Evolutionary conservation across 1,284 basidiomycete species (phyloP), one percentile per base, ranked within the genome.

Genomic region (Paramarasmius palmivorus): DNA sequence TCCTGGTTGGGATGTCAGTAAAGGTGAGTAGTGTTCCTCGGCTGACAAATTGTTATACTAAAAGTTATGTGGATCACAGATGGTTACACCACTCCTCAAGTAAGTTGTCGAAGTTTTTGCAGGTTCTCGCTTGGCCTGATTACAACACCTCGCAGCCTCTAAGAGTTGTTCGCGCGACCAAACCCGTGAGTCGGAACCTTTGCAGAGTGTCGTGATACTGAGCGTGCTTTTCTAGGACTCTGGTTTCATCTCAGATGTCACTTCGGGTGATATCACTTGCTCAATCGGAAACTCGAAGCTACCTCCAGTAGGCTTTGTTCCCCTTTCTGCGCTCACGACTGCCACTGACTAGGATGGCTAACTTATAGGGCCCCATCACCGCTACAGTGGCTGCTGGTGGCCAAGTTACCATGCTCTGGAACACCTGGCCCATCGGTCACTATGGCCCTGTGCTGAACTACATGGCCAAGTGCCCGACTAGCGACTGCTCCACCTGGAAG

Each of bases 371-470:
- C 12, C 68, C 67, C 3, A 70, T 70, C 42, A 61, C 61, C 15
- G 64, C 70, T 3, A 67, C 65, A 8, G 67, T 71, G 20, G 61
- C 68, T 7, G 69, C 70, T 48, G 68, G 69, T 20, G 63, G 62
- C 8, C 67, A 65, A 10, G 65, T 71, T 8, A 57, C 62, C 23
- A 63, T 68, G 35, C 60, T 68, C 7, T 71, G 70, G 70, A 72
- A 71, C 53, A 71, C 69, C 12, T 70, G 69, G 68, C 69, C 69
- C 1, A 41, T 68, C 19, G 70, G 70, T 15, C 69, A 72, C 50
- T 71, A 59, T 42, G 70, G 69, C 9, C 70, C 70, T n/a, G 67
- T 71, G 29, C 52, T 71, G 20, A 69, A 72, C 57, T 72, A 71
- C 48, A 70, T 72, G 67, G 69, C 69, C 7, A 70, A 64, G 54